phyloP scores from a whole-genome alignment of 306 rosid genomes.

The Abrus precatorius region DNA sequence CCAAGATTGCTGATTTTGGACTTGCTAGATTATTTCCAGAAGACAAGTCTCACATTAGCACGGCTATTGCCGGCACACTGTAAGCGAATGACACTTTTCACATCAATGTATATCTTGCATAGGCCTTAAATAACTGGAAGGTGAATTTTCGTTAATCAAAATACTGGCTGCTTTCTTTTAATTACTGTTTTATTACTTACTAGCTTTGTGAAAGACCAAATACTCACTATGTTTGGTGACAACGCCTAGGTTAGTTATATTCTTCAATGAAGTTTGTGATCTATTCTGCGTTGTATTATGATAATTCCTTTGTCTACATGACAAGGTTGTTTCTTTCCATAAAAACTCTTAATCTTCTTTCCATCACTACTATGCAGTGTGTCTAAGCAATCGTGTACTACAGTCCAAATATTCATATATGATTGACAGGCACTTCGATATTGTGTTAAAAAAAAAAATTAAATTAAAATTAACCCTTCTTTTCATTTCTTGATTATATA shows the following conservation, averaged over 20 bases:
- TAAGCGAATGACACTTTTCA: slow-evolving; percentile 31
- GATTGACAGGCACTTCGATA: background rate
- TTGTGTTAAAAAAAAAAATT: background rate
- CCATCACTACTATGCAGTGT: background rate
- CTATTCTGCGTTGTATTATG: background rate
- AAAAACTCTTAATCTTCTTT: too few species aligned
- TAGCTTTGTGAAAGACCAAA: slow-evolving; percentile 7
- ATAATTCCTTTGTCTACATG: slow-evolving; percentile 13
- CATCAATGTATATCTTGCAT: background rate
- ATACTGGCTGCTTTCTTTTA: background rate
- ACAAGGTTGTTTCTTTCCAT: background rate
- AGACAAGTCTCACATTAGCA: slow-evolving; percentile 53
- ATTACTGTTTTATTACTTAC: background rate
- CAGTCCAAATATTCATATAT: background rate
- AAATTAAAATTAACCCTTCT: background rate
- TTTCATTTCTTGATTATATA: background rate
- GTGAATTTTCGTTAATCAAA: slow-evolving; percentile 13
- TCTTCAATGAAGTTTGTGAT: background rate
- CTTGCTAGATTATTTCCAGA: slow-evolving; percentile 73
- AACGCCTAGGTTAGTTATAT: background rate
- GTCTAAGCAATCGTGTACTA: slow-evolving; percentile 1
- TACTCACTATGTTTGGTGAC: background rate
- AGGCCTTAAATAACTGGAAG: background rate
- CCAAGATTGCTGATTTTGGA: slow-evolving; percentile 82
- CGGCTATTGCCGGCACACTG: slow-evolving; percentile 57